A percentile compares a stretch with the other conserved stretches of the same genome.
Evolutionary conservation across 169 alveolate species (phyloP).

Genomic region (Plasmodium reichenowi): DNA sequence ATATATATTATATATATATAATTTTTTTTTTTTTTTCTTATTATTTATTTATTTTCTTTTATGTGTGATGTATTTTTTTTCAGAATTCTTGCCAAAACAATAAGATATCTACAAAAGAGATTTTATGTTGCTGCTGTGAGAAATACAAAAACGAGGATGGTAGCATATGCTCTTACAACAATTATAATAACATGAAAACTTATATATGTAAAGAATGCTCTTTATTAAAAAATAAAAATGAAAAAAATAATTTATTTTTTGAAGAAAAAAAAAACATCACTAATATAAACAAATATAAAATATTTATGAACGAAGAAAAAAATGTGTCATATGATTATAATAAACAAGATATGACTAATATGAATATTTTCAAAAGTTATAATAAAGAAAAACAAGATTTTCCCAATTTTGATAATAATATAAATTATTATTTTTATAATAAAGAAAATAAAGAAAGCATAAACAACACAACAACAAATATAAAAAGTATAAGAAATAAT

Average conservation of each 20-base stretch:
- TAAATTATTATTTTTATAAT: no score
- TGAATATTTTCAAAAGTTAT: no score
- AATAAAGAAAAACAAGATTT: no score
- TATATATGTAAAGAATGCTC: conserved; percentile 59
- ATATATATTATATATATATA: background rate
- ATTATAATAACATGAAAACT: conserved; percentile 27
- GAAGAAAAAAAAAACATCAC: background rate
- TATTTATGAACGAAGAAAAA: no score
- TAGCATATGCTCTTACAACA: conserved; percentile 38
- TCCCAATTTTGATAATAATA: no score
- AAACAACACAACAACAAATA: no score
- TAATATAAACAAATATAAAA: background rate
- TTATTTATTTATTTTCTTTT: background rate
- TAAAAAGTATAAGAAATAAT: no score
- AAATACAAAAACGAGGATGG: conserved; percentile 22
- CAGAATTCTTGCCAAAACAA: conserved; percentile 2
- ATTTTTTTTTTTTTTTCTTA: background rate
- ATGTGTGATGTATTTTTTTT: background rate
- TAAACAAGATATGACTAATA: no score
- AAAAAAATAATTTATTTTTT: conserved; percentile 2
- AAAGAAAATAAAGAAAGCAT: no score
- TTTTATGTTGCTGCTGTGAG: conserved; percentile 57
- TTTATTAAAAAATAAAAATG: conserved; percentile 39
- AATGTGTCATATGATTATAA: no score
- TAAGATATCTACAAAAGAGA: background rate